These are phyloP conservation scores for Pyricularia sp. DNA, from an alignment of 2,329 filamentous ascomycete species.

Conservation along the genomic window DNA sequence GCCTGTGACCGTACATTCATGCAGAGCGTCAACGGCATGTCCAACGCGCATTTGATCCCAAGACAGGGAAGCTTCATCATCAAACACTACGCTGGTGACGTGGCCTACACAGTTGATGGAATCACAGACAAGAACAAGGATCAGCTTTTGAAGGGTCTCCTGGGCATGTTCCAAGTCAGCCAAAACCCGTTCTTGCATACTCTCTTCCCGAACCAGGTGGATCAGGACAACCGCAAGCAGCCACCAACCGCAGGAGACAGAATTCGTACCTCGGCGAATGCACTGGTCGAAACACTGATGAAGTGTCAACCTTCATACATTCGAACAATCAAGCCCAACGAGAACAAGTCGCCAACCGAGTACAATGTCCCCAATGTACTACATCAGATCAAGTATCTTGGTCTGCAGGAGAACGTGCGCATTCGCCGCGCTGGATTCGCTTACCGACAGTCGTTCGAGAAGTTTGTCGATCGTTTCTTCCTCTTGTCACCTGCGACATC, in stretches of 20 bases:
- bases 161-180: constrained; percentile 78
- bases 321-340: constrained; percentile 97
- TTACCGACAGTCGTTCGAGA: constrained; percentile 94
- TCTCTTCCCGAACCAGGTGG: constrained; percentile 85
- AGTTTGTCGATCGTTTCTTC: constrained; percentile 97
- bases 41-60: constrained; percentile 82
- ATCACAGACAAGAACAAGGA: constrained; percentile 99
- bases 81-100: constrained; percentile 97
- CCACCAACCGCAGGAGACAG: constrained; percentile 94
- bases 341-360: constrained; percentile 92
- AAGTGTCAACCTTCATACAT: constrained; percentile 97
- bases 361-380: constrained; percentile 89
- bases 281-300: constrained; percentile 90
- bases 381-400: constrained; percentile 97
- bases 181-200: constrained; percentile 79
- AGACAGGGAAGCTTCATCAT: constrained; percentile 95
- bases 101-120: constrained; percentile 85
- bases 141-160: constrained; percentile 84
- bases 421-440: constrained; percentile 95
- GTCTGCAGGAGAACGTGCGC: constrained; percentile 97
- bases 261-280: constrained; percentile 90
- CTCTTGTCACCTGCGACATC: constrained; percentile 88
- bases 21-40: constrained; percentile 82
- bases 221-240: constrained; percentile 89
- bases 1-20: constrained; percentile 96